Base-by-base conservation (phyloP, 192 early-diverging fungal genomes). In the Ambispora gerdemannii region DNA sequence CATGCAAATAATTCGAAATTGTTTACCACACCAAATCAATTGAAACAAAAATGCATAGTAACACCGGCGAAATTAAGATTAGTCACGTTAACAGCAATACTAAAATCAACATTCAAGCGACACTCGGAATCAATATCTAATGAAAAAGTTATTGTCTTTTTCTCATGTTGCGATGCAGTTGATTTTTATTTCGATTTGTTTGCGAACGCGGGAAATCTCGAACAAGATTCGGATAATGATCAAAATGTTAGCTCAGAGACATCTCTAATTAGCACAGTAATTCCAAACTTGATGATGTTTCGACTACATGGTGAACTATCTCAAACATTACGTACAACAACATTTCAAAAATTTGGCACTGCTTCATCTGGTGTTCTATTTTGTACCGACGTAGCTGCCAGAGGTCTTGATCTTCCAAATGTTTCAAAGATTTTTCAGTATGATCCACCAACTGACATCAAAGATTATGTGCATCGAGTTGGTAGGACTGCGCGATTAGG, bases 401-500 rank as follows among this genome's bases (percentile, higher is more conserved):
- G 97, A 77, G 97, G 97, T 33, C 83, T 99, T 50, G 97, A 99
- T 87, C 77, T 99, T 52, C 94, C 96, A 25, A 90, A 97, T 75
- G 92, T 98, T 24, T 84, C 86, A 27, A 84, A 84, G 51, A 94
- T 99, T 74, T 82, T 99, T 49, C 97, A 99, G 78, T 97, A 94
- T 70, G 97, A 99, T 75, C 91, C 95, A 38, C 97, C 97, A 10
- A 81, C 89, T n/a, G 95, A 96, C 75, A 80, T 93, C 11, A 87
- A 89, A 32, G 95, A 96, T 56, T 99, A 99, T 77, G 91, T 98
- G 35, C 97, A 99, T 82, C 90, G 97, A 67, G 90, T 95, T 19
- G 97, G 97, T 31, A 89, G 97, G 34, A 99, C 97, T 20, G 97
- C 97, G 24, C 91, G 97, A 70, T 76, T 97, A 8, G 97, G 97